Conservation (phyloP, 2,329 filamentous ascomycete species). For the Beauveria rudraprayagi region DNA sequence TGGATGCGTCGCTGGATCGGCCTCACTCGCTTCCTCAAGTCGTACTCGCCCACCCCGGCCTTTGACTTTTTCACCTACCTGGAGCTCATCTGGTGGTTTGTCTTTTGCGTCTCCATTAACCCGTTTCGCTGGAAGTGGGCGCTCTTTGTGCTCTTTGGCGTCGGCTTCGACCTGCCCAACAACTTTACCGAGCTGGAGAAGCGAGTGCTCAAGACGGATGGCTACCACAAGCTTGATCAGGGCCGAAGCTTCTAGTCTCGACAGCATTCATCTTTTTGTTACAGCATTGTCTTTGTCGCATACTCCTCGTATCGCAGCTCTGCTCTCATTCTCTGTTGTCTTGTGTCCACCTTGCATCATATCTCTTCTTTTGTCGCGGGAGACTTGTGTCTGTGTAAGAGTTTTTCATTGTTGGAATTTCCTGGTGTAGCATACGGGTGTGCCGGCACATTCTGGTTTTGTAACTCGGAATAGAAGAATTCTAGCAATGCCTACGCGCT, state of each 20-base stretch:
- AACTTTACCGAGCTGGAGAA: constrained; percentile 60
- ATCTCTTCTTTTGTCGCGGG: too few species aligned
- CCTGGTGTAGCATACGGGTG: too few species aligned
- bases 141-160: constrained; percentile 69
- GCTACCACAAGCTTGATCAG: constrained; percentile 20
- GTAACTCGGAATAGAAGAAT: too few species aligned
- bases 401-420: too few species aligned
- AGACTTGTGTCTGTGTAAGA: too few species aligned
- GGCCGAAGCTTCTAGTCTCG: constrained; percentile 16
- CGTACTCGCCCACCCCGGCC: constrained; percentile 59
- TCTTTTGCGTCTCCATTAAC: constrained; percentile 70
- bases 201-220: constrained; percentile 45
- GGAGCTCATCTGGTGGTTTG: constrained; percentile 79
- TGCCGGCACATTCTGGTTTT: too few species aligned
- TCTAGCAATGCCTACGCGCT: too few species aligned
- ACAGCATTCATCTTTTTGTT: background rate
- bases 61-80: constrained; percentile 89
- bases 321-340: too few species aligned
- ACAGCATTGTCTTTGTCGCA: too few species aligned
- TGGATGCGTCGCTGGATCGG: constrained; percentile 86
- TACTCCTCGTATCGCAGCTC: too few species aligned
- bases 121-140: constrained; percentile 91
- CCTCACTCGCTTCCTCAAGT: constrained; percentile 67
- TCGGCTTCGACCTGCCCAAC: constrained; percentile 59
- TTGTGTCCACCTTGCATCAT: too few species aligned